These are phyloP conservation scores for Phytophthora agathidicida DNA, from an alignment of 352 stramenopile genomes.

Conservation along the genomic window DNA sequence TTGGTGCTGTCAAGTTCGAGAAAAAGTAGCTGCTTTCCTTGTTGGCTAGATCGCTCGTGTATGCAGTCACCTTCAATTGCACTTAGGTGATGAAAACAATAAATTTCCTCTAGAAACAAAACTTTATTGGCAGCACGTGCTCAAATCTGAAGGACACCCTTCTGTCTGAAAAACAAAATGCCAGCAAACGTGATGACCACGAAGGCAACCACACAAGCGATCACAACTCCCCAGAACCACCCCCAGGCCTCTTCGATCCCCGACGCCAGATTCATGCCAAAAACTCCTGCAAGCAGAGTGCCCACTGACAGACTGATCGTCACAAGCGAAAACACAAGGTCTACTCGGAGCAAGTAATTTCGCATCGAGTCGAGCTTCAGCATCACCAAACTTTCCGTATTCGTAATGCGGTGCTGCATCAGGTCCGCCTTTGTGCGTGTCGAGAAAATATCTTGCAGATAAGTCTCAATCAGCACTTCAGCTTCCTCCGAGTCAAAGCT, in stretches of 20 bases:
- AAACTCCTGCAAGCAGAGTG: constrained; percentile 69
- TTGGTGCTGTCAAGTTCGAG: constrained; percentile 84
- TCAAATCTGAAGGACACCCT: constrained; percentile 61
- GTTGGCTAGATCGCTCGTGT: not conserved
- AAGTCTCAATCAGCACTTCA: constrained; percentile 80
- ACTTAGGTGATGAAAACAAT: constrained; percentile 4
- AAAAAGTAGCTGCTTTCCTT: constrained; percentile 50
- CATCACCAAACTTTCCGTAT: constrained; percentile 82
- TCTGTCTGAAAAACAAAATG: constrained; percentile 67
- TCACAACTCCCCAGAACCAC: constrained; percentile 71
- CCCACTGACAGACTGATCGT: constrained; percentile 66
- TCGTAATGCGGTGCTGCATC: constrained; percentile 77
- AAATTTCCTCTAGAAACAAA: constrained; percentile 11
- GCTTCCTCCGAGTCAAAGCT: constrained; percentile 79
- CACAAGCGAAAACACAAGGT: constrained; percentile 77
- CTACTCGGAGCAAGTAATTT: constrained; percentile 78
- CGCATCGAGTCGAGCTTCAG: constrained; percentile 79
- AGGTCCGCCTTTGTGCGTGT: constrained; percentile 71
- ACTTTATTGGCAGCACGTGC: constrained; percentile 12
- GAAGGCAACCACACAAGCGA: constrained; percentile 47
- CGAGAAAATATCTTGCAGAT: constrained; percentile 83
- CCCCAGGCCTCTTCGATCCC: constrained; percentile 42
- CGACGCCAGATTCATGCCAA: constrained; percentile 78
- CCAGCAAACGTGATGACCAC: constrained; percentile 47
- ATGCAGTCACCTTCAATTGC: constrained; percentile 1